Evolutionary conservation across 2,329 filamentous ascomycete species (phyloP).

Genomic region (Trichoderma asperellum): DNA sequence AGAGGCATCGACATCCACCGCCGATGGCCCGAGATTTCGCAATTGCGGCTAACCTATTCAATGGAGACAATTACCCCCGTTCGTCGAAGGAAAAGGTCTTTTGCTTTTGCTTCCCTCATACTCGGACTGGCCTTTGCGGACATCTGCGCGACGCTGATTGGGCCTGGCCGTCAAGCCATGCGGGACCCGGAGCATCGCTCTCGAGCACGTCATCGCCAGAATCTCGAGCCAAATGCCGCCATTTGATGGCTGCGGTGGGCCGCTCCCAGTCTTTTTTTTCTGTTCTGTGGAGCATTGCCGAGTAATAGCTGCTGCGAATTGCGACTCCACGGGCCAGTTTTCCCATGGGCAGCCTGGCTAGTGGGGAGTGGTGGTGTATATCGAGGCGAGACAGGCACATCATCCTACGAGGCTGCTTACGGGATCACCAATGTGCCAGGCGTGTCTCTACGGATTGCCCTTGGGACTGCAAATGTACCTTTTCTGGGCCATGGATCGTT

Average conservation of each 20-base stretch:
- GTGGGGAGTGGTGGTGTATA: conserved; percentile 8
- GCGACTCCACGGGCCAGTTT: conserved; percentile 3
- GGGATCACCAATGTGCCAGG: conserved; percentile 13
- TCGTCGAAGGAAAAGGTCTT: neutral
- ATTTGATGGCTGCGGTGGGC: conserved; percentile 12
- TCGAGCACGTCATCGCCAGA: conserved; percentile 42
- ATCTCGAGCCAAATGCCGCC: conserved; percentile 27
- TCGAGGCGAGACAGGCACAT: neutral
- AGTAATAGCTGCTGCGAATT: neutral
- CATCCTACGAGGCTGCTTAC: conserved; percentile 14
- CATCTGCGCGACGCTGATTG: conserved; percentile 33
- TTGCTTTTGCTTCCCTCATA: neutral
- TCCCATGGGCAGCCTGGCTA: neutral
- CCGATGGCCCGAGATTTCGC: conserved; percentile 32
- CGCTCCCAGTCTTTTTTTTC: neutral
- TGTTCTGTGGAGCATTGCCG: conserved; percentile 13
- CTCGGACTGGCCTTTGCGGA: conserved; percentile 10
- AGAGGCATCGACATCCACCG: conserved; percentile 26
- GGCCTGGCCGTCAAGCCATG: conserved; percentile 33
- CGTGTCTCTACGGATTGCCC: neutral
- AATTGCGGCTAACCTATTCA: conserved; percentile 26
- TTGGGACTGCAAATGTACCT: neutral
- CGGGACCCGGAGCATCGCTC: conserved; percentile 35
- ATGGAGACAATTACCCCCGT: neutral
- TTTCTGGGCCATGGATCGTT: neutral